These are phyloP conservation scores for Cladosporium oxysporum DNA, from an alignment of 2,329 filamentous ascomycete genomes.

Conservation along the genomic window DNA sequence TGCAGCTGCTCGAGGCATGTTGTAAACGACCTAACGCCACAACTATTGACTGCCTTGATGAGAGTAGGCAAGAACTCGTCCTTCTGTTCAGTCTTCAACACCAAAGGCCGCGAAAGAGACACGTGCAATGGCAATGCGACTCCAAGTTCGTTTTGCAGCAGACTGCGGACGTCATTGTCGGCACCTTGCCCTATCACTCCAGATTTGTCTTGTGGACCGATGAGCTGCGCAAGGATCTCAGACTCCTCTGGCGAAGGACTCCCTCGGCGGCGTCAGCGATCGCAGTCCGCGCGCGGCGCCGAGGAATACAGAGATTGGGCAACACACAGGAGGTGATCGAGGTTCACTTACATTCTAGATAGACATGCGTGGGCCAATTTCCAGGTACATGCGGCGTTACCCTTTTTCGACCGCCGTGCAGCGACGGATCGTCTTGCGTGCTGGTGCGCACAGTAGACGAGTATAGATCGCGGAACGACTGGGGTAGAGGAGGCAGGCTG, in stretches of 20 bases:
- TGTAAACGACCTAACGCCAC: slow-evolving; percentile 48
- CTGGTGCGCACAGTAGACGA: slow-evolving; percentile 76
- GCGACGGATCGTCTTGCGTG: slow-evolving; percentile 74
- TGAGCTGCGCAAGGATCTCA: slow-evolving; percentile 35
- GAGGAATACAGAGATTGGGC: background rate
- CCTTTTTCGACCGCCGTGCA: slow-evolving; percentile 84
- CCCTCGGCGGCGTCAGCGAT: slow-evolving; percentile 47
- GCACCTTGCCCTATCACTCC: background rate
- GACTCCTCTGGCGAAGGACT: slow-evolving; percentile 55
- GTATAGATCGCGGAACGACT: slow-evolving; percentile 85
- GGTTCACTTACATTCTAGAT: slow-evolving; percentile 76
- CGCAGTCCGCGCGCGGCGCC: slow-evolving; percentile 10
- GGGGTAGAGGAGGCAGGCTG: slow-evolving; percentile 64
- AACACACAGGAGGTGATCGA: background rate
- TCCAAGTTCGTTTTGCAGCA: slow-evolving; percentile 76
- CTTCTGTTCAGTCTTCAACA: slow-evolving; percentile 71
- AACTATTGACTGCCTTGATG: slow-evolving; percentile 43
- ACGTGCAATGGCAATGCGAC: slow-evolving; percentile 82
- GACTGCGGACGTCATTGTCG: slow-evolving; percentile 58
- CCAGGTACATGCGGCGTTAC: slow-evolving; percentile 81
- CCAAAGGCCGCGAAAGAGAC: slow-evolving; percentile 80
- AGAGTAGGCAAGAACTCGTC: slow-evolving; percentile 65
- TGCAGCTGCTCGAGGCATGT: slow-evolving; percentile 51
- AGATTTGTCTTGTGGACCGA: slow-evolving; percentile 37
- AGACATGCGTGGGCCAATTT: slow-evolving; percentile 91